These are phyloP conservation scores for Phylloporus arenicola DNA, from an alignment of 768 basidiomycete genomes.

Conservation along the genomic window DNA sequence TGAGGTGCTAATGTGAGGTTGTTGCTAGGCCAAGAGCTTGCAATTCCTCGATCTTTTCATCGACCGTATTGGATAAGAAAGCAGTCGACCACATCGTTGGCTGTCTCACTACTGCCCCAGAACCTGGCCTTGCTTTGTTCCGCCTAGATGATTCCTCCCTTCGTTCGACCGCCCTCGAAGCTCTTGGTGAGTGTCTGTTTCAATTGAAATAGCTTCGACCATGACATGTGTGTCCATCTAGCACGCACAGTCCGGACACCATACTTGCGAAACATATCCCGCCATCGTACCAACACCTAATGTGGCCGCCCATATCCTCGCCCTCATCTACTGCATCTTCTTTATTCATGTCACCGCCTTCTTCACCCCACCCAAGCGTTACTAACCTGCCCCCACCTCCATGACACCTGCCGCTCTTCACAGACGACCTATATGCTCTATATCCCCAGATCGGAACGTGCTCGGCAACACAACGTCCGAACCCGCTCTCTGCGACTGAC, in stretches of 20 bases:
- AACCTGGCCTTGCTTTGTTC: constrained; percentile 64
- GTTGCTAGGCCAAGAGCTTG: constrained; percentile 57
- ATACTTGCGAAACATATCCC: constrained; percentile 78
- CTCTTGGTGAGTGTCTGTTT: constrained; percentile 53
- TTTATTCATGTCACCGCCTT: constrained; percentile 28
- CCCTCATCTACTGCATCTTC: constrained; percentile 10
- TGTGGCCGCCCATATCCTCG: constrained; percentile 1
- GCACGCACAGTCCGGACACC: constrained; percentile 77
- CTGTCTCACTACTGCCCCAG: constrained; percentile 44
- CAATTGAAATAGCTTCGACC: background rate
- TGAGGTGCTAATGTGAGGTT: background rate
- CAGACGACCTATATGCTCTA: constrained; percentile 84
- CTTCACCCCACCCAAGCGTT: constrained; percentile 30
- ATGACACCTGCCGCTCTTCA: constrained; percentile 45
- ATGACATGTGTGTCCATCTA: constrained; percentile 24
- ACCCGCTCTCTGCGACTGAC: constrained; percentile 37
- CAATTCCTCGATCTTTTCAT: constrained; percentile 89
- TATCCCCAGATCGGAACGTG: constrained; percentile 59
- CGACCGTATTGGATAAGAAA: constrained; percentile 79
- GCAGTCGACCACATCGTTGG: constrained; percentile 76
- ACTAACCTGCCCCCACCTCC: constrained; percentile 37
- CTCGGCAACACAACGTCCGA: constrained; percentile 23
- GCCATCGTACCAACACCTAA: constrained; percentile 49
- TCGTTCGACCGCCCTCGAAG: constrained; percentile 69
- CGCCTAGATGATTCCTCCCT: constrained; percentile 84